Evolutionary conservation across 306 rosid genomes (phyloP), one percentile per base, ranked within the genome.

Genomic region (Citrullus mucosospermus): DNA sequence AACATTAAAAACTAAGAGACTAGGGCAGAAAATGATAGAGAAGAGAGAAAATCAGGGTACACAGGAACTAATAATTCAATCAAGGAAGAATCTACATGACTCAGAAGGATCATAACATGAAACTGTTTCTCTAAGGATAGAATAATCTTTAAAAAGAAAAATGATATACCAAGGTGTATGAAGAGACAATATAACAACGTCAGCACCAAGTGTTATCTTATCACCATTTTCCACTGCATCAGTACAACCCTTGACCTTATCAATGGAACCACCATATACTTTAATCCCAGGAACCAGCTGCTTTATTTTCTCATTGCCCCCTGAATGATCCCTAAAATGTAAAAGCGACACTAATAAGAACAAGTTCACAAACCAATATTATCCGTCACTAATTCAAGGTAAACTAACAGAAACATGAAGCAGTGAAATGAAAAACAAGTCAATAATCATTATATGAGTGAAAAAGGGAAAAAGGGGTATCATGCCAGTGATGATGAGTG

Each of bases 401-500:
- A 48, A 72, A 72, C 39, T 14, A 50, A 57, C 36, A 38, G 54
- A 39, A 17, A 10, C 79, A 18, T 1, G 16, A 77, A 4, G 25
- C 32, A 76, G 2, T 9, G 55, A 60, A 55, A 62, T 61, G 46
- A 38, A 78, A 78, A 78, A 50, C 30, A 30, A 56, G 56, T 36
- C 8, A 55, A n/a, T 11, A 65, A 32, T 55, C 4, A 55, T n/a
- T 17, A 65, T 30, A 55, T 6, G 57, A 34, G 13, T 16, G 41
- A n/a, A 57, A 10, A 50, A n/a, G 36, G 32, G 20, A 46, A 34
- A 56, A 36, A 55, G 41, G 25, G 66, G 22, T 28, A 25, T 20
- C 60, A 36, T 56, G 85, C 98, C 97, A 91, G 88, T 95, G 98
- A 83, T 95, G 98, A 79, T 95, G 98, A 44, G 98, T 95, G 57